phyloP scores from a whole-genome alignment of 139 green algal genomes.

The Chlorella sp. region DNA sequence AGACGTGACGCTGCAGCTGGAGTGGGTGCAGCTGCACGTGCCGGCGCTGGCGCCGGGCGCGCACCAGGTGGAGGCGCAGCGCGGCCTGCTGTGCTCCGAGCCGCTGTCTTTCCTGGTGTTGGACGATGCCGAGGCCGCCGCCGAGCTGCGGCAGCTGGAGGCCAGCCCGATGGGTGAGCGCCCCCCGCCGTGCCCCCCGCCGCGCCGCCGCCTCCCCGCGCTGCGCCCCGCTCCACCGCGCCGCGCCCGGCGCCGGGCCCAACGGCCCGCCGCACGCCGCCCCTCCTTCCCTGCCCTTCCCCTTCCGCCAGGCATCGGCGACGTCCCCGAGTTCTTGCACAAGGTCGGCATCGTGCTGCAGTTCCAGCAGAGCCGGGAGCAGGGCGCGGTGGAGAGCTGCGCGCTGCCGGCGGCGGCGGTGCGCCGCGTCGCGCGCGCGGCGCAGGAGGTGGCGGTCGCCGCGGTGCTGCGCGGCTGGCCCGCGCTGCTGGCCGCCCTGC shows the following conservation, averaged over 20 bases:
- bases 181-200: too few relatives aligned
- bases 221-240: background rate
- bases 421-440: background rate
- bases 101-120: constrained; percentile 27
- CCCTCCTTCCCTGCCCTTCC: too few relatives aligned
- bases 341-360: constrained; percentile 16
- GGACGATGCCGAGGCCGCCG: constrained; percentile 26
- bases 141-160: constrained; percentile 41
- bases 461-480: constrained; percentile 17
- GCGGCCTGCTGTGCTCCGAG: constrained; percentile 2
- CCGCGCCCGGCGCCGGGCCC: too few relatives aligned
- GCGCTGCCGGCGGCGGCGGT: background rate
- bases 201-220: too few relatives aligned
- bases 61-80: constrained; percentile 18
- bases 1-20: background rate
- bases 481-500: constrained; percentile 16
- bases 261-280: too few relatives aligned
- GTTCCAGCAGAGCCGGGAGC: background rate
- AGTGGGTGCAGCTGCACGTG: background rate
- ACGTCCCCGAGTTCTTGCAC: constrained; percentile 6
- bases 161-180: too few relatives aligned
- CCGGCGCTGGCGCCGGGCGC: constrained; percentile 1
- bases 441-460: constrained; percentile 21
- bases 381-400: background rate
- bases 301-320: too few relatives aligned